These are phyloP conservation scores for Hymenoscyphus infarciens DNA, from an alignment of 2,329 filamentous ascomycete species.

Conservation along the genomic window DNA sequence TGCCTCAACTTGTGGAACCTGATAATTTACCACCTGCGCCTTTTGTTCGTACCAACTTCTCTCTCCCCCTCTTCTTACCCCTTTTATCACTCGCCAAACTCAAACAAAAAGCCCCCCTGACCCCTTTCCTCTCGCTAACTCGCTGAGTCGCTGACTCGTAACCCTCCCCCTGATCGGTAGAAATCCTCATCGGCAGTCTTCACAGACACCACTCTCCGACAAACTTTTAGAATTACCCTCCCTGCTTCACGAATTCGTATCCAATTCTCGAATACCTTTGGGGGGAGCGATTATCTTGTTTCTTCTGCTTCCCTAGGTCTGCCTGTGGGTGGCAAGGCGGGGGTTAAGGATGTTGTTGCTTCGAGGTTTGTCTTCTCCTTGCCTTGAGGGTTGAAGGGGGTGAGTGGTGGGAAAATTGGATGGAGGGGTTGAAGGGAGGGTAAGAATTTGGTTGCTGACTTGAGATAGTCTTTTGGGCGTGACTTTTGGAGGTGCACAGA, in stretches of 20 bases:
- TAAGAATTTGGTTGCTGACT: not conserved
- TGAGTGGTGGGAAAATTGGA: not conserved
- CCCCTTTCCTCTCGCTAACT: too few relatives aligned
- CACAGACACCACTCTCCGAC: conserved; percentile 17
- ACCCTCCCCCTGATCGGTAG: too few relatives aligned
- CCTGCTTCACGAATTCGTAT: conserved; percentile 12
- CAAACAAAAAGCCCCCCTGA: too few relatives aligned
- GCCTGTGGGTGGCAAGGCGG: conserved; percentile 9
- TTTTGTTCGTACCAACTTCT: too few relatives aligned
- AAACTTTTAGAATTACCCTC: conserved; percentile 21
- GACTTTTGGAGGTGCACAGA: conserved; percentile 7
- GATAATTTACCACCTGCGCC: conserved; percentile 20
- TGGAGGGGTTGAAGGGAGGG: not conserved
- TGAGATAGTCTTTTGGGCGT: not conserved
- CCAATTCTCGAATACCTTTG: conserved; percentile 23
- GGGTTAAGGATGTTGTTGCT: not conserved
- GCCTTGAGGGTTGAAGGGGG: not conserved
- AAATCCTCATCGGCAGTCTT: conserved; percentile 8
- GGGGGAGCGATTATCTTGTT: conserved; percentile 6
- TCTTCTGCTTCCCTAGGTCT: conserved; percentile 4
- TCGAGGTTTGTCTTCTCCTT: not conserved
- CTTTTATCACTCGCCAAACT: too few relatives aligned
- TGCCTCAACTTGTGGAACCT: conserved; percentile 23
- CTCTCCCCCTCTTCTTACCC: too few relatives aligned
- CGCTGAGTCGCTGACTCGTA: too few relatives aligned